Percentiles rank a stretch among this genome's conserved stretches.
Conservation (phyloP, 1,139 yeast genomes). For the Saccharomyces pastorianus region DNA sequence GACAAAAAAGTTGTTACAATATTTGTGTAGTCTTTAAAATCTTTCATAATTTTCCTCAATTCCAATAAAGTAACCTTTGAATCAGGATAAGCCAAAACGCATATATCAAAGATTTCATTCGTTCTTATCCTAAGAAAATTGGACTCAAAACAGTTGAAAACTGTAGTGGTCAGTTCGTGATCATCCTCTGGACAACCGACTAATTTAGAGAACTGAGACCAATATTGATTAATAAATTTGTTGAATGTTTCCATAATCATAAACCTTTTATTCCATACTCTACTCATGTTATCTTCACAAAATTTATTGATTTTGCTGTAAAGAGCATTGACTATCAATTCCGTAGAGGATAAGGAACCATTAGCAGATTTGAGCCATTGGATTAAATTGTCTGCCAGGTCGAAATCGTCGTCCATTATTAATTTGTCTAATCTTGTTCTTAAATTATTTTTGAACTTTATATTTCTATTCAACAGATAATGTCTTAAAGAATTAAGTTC, state of each 20-base stretch:
- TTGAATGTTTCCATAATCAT: constrained; percentile 34
- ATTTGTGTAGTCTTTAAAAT: constrained; percentile 19
- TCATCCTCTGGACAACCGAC: constrained; percentile 22
- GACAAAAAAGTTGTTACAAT: constrained; percentile 43
- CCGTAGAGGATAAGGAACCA: constrained; percentile 13
- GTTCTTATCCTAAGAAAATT: constrained; percentile 40
- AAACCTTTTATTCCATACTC: constrained; percentile 35
- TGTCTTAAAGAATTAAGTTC: constrained; percentile 22
- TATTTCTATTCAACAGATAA: constrained; percentile 21
- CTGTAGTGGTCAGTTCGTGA: constrained; percentile 31
- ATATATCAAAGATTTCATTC: constrained; percentile 55
- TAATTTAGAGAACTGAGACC: constrained; percentile 20
- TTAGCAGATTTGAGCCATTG: constrained; percentile 20
- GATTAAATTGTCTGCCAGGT: constrained; percentile 15
- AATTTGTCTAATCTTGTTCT: constrained; percentile 10
- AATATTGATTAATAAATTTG: constrained; percentile 19
- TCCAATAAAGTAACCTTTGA: constrained; percentile 59
- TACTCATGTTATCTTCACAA: constrained; percentile 34
- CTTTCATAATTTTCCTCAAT: constrained; percentile 40
- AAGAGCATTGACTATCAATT: constrained; percentile 37
- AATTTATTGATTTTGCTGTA: constrained; percentile 36
- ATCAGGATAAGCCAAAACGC: constrained; percentile 47
- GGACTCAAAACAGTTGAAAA: constrained; percentile 23
- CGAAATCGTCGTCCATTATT: constrained; percentile 25
- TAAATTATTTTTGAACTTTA: constrained; percentile 12